phyloP scores from a whole-genome alignment of 331 rosid genomes.

The Rosa hybrid region DNA sequence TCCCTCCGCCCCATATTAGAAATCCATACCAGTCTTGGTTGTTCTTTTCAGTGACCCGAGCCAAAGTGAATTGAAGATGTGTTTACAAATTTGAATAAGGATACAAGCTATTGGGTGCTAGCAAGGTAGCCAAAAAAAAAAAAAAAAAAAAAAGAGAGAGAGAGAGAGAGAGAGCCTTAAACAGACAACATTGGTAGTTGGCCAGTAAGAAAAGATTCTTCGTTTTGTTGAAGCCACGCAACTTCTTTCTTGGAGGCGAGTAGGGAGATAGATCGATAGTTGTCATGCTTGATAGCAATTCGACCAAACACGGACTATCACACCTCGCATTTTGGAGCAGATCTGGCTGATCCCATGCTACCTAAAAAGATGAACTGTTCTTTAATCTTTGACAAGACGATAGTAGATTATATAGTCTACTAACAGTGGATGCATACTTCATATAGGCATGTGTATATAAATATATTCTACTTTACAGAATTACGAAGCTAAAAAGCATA shows the following conservation, averaged over 20 bases:
- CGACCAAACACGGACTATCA: slow-evolving; percentile 92
- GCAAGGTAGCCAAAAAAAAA: no score
- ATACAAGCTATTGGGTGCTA: no score
- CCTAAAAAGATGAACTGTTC: slow-evolving; percentile 41
- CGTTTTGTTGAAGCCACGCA: slow-evolving; percentile 47
- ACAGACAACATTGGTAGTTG: slow-evolving; percentile 62
- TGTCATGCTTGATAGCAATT: slow-evolving; percentile 72
- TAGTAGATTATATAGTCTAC: not conserved
- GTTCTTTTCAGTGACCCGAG: no score
- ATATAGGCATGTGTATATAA: slow-evolving; percentile 14
- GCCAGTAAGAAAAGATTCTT: slow-evolving; percentile 54
- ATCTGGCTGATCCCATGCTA: slow-evolving; percentile 95
- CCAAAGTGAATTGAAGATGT: no score
- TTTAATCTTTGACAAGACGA: not conserved
- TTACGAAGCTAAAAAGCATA: not conserved
- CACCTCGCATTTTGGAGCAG: slow-evolving; percentile 80
- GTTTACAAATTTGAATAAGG: no score
- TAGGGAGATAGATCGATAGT: slow-evolving; percentile 65
- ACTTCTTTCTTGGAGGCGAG: slow-evolving; percentile 75
- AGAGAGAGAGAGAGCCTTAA: slow-evolving; percentile 20
- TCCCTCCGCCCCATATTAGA: no score
- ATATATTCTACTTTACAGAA: not conserved
- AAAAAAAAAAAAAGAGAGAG: no score
- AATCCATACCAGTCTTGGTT: no score
- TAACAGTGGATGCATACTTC: not conserved